Percentiles rank a stretch among this genome's conserved stretches.
Conservation (phyloP, 495 filamentous ascomycete genomes). For the Saxophila tyrrhenica region DNA sequence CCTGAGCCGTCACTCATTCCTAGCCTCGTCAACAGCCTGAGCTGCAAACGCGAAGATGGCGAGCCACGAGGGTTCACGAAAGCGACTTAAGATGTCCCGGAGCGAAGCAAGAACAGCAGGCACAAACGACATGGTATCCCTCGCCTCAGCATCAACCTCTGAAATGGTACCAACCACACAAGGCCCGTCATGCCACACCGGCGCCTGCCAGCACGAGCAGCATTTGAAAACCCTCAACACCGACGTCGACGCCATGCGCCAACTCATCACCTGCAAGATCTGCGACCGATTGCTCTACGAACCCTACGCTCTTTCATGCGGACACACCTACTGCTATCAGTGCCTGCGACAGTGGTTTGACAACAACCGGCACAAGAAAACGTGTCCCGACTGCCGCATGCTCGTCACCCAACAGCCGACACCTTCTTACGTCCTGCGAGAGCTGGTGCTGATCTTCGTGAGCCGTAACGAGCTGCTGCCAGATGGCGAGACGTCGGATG, state of each 20-base stretch:
- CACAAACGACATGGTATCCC: not conserved
- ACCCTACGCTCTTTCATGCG: slow-evolving; percentile 59
- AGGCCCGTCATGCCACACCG: not conserved
- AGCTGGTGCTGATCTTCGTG: slow-evolving; percentile 56
- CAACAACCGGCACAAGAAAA: slow-evolving; percentile 48
- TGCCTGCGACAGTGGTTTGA: slow-evolving; percentile 58
- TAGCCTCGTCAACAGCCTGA: not conserved
- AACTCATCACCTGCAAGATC: slow-evolving; percentile 51
- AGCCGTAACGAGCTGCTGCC: slow-evolving; percentile 52
- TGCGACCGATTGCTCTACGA: slow-evolving; percentile 61
- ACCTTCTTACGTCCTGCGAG: slow-evolving; percentile 59
- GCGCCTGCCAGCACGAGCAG: slow-evolving; percentile 5
- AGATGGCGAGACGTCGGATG: slow-evolving; percentile 48
- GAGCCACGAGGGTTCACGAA: slow-evolving; percentile 1
- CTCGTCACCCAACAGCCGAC: slow-evolving; percentile 48
- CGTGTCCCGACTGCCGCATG: slow-evolving; percentile 60
- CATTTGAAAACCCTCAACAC: slow-evolving; percentile 16
- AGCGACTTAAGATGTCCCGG: slow-evolving; percentile 1
- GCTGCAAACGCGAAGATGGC: not conserved
- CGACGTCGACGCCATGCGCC: slow-evolving; percentile 31
- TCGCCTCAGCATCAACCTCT: not conserved
- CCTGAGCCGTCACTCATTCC: not conserved
- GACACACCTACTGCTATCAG: slow-evolving; percentile 66
- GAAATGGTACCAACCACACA: not conserved
- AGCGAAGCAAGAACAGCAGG: not conserved